Evolutionary conservation across 1,139 yeast genomes (phyloP).

Genomic region (Magnusiomyces suaveolens): DNA sequence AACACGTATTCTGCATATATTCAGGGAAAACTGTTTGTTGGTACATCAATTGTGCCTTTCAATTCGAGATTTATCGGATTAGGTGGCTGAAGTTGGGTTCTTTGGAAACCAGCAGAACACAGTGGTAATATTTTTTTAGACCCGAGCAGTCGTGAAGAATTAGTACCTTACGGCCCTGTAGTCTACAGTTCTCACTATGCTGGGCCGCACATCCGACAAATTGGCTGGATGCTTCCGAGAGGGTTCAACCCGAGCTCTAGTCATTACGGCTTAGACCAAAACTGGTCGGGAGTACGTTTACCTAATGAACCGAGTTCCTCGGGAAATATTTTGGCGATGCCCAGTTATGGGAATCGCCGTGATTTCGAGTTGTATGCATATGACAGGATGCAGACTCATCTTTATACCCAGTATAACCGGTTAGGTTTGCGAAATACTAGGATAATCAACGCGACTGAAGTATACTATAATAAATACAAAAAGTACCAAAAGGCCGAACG

Average conservation of each 20-base stretch:
- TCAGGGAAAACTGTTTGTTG: neutral
- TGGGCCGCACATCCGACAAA: neutral
- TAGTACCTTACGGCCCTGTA: neutral
- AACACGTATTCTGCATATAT: neutral
- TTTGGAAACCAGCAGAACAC: neutral
- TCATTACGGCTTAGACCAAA: neutral
- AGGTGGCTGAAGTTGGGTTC: conserved; percentile 1
- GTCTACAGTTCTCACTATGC: neutral
- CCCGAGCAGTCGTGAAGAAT: neutral
- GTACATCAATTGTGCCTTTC: neutral
- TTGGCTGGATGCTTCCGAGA: neutral
- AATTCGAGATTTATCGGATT: neutral
- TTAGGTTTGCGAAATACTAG: neutral
- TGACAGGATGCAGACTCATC: neutral
- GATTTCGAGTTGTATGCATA: neutral
- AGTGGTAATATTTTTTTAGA: neutral
- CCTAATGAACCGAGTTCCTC: neutral
- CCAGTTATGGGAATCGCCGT: neutral
- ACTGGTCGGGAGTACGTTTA: neutral
- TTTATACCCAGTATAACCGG: neutral
- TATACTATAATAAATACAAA: too few species aligned
- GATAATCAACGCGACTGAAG: too few species aligned
- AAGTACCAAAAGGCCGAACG: too few species aligned
- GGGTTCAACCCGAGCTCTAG: neutral
- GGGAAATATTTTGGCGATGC: neutral